Conservation (phyloP, 1,139 yeast genomes). For the Tardiomyces digboiensis region DNA sequence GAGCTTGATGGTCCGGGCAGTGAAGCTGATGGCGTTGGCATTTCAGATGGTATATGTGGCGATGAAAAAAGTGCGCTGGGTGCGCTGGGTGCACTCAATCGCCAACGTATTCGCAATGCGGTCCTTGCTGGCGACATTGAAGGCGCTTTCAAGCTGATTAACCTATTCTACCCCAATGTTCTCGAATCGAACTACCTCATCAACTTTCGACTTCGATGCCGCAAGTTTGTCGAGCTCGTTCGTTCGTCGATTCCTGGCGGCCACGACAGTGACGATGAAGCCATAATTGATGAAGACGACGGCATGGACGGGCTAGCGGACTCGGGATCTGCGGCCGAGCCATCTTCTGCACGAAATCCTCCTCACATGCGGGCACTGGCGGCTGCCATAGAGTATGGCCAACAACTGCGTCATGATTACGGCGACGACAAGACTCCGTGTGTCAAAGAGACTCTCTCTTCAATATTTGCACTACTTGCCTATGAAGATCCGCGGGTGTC, state of each 20-base stretch:
- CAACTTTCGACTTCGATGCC: constrained; percentile 44
- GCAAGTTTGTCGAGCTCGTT: constrained; percentile 40
- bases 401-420: constrained; percentile 33
- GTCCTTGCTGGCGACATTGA: constrained; percentile 42
- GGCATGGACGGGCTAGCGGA: constrained; percentile 2
- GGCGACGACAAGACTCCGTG: constrained; percentile 22
- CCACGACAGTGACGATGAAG: constrained; percentile 4
- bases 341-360: constrained; percentile 2
- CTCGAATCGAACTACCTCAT: constrained; percentile 34
- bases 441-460: constrained; percentile 27
- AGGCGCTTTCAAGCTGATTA: constrained; percentile 35
- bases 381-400: constrained; percentile 38
- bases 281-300: neutral
- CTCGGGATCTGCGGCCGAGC: constrained; percentile 2
- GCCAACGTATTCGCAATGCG: constrained; percentile 43
- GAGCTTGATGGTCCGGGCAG: constrained; percentile 5
- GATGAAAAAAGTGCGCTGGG: constrained; percentile 18
- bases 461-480: constrained; percentile 42
- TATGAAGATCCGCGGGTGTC: constrained; percentile 37
- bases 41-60: too few relatives aligned
- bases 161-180: constrained; percentile 36
- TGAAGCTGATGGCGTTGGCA: constrained; percentile 5
- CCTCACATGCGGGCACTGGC: constrained; percentile 19
- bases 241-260: constrained; percentile 7
- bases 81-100: constrained; percentile 32